Evolutionary conservation across 2,329 filamentous ascomycete species (phyloP), one percentile per base, ranked within the genome.

Genomic region (Zasmidium citrigriseum): DNA sequence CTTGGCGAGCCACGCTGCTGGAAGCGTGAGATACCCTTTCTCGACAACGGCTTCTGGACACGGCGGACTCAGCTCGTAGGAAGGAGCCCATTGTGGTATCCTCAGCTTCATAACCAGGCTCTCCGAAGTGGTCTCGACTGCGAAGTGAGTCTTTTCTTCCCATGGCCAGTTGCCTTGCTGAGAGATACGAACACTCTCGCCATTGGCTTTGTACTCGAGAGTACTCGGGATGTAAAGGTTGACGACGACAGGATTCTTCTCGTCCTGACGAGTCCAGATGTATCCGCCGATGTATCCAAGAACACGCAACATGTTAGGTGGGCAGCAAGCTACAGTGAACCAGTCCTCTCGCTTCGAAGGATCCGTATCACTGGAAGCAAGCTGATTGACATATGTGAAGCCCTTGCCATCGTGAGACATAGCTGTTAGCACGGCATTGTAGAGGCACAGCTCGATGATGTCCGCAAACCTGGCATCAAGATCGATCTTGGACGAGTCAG

Each of bases 351-450:
- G 75, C 56, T 76, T 73, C 20, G 79, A 84, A 18, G 76, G 75
- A 55, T 84, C 76, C 1, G 68, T 67, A 7, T 82, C 78, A 9
- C 79, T 83, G 29, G 82, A 84, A 0, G 80, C 82, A 0, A 87
- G 75, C 58, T 86, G 84, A 62, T 87, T 87, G 53, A 82, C 80
- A 60, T 88, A 88, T 0, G 83, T 85, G 68, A 87, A 88, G 1
- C 75, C 75, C 27, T 76, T 82, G 2, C 85, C 84, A 61, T 83
- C 78, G 9, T 80, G 68, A 23, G 79, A 81, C 78, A 86, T 83
- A 1, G 80, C 80, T 0, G 81, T 84, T 70, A 87, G 76, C 14
- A 87, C 78, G 18, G 80, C 79, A 67, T 87, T 87, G 69, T 85
- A 86, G 0, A 88, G 76, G 57, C 79, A 83, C 1, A 86, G 70